Evolutionary conservation across 2,329 filamentous ascomycete species (phyloP).

Genomic region (Fusarium stilboides): DNA sequence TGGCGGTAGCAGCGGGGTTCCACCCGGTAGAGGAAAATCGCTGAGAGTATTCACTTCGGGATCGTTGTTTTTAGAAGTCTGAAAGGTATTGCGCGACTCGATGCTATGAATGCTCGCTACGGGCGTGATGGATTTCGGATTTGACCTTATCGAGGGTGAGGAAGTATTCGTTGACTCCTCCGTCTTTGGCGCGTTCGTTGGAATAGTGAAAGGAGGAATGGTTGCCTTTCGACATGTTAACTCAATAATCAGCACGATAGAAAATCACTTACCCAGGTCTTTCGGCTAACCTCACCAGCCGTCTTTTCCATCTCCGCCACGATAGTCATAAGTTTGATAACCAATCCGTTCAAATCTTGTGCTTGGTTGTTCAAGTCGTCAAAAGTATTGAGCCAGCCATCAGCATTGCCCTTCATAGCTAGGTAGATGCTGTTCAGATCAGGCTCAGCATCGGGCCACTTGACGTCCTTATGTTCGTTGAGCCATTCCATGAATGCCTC

Average conservation of each 20-base stretch:
- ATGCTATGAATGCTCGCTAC: constrained; percentile 43
- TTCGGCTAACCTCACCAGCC: constrained; percentile 86
- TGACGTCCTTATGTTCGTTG: constrained; percentile 72
- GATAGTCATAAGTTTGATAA: constrained; percentile 81
- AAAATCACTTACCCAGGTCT: constrained; percentile 74
- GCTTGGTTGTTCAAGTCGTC: constrained; percentile 81
- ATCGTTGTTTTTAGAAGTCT: constrained; percentile 24
- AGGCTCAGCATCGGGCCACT: constrained; percentile 71
- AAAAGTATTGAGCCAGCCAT: constrained; percentile 90
- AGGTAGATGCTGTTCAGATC: constrained; percentile 81
- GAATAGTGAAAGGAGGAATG: constrained; percentile 49
- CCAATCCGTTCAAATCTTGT: constrained; percentile 76
- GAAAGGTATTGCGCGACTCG: constrained; percentile 29
- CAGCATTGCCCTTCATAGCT: constrained; percentile 93
- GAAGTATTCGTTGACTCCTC: constrained; percentile 25
- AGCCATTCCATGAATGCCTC: constrained; percentile 85
- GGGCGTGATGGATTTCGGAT: constrained; percentile 25
- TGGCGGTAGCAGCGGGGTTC: constrained; percentile 47
- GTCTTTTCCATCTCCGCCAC: constrained; percentile 89
- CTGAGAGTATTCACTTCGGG: constrained; percentile 46
- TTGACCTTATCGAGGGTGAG: constrained; percentile 31
- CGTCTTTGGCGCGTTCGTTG: constrained; percentile 17
- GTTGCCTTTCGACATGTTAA: constrained; percentile 43
- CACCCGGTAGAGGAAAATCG: constrained; percentile 49
- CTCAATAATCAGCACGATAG: background rate